These are phyloP conservation scores for Arthrobotrys entomopaga DNA, from an alignment of 2,329 filamentous ascomycete species.

Conservation along the genomic window DNA sequence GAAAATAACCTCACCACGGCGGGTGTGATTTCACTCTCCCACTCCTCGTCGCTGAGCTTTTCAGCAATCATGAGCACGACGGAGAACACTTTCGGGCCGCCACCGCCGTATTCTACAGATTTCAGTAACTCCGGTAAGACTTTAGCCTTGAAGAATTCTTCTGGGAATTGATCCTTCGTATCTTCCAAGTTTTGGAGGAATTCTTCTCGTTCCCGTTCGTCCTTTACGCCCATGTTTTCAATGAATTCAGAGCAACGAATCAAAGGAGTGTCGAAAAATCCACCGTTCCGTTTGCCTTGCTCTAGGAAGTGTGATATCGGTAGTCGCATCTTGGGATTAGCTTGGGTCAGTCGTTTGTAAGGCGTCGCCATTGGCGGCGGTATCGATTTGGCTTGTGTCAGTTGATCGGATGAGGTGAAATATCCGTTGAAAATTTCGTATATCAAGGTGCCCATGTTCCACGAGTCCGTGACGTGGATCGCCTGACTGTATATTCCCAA, in stretches of 20 bases:
- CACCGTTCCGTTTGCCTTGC: conserved; percentile 80
- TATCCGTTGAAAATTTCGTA: conserved; percentile 92
- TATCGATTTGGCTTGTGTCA: conserved; percentile 84
- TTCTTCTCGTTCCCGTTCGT: conserved; percentile 80
- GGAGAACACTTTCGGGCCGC: conserved; percentile 87
- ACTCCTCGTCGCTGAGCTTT: conserved; percentile 90
- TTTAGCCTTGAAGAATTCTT: conserved; percentile 98
- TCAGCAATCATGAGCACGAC: conserved; percentile 90
- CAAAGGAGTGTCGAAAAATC: conserved; percentile 91
- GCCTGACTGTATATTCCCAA: conserved; percentile 52
- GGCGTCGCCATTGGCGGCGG: conserved; percentile 88
- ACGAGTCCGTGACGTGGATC: conserved; percentile 78
- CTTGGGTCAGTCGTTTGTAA: conserved; percentile 88
- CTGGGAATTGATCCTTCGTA: conserved; percentile 91
- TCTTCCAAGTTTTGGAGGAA: conserved; percentile 87
- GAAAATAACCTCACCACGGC: conserved; percentile 87
- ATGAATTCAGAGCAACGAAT: conserved; percentile 93
- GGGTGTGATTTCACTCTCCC: conserved; percentile 82
- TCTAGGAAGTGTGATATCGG: conserved; percentile 88
- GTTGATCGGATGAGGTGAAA: conserved; percentile 79
- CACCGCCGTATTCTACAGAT: conserved; percentile 97
- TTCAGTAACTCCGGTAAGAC: conserved; percentile 95
- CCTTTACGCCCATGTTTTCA: conserved; percentile 90
- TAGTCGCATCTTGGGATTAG: conserved; percentile 87
- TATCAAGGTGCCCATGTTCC: conserved; percentile 83